Evolutionary conservation across 2,329 filamentous ascomycete species (phyloP), one percentile per base, ranked within the genome.

Genomic region (Capronia americana): DNA sequence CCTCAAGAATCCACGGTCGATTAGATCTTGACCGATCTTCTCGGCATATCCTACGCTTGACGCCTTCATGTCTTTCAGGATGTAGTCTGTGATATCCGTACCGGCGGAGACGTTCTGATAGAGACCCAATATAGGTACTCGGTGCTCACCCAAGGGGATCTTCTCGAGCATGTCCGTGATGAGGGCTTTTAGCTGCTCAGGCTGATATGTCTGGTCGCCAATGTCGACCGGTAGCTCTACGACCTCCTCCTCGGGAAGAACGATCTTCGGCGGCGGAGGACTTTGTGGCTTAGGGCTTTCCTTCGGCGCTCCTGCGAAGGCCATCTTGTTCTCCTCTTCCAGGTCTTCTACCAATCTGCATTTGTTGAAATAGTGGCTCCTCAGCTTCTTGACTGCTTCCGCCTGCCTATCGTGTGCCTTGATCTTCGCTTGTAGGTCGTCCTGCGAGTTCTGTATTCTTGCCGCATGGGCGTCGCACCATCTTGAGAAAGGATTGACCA

Each of bases 311-410:
- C 93, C 92, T 78, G 97, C 93, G 80, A 99, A 99, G 46, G 93
- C 95, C 63, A 99, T 86, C 80, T 99, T 98, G 79, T 97, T 97
- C 83, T 99, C 96, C 80, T 99, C 95, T 78, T 99, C 95, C 67
- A 98, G 82, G 76, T 99, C 95, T 77, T 99, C 96, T 6, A 98
- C 90, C 69, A 97, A 83, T 57, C 96, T 90, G 78, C 95, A 99
- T 81, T 98, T 99, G 84, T 98, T 99, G 86, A 98, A 98, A 81
- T 99, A 99, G 73, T 92, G 91, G 79, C 92, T 97, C 70, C 95
- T 89, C 73, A 97, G 87, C 81, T 98, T 98, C 84, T 93, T 92
- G 68, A 97, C 92, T 23, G 86, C 79, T 69, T 99, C 95, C 65
- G 91, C 90, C 79, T 99, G 96, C 72, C 91, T 92, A 77, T 97